Percentiles rank a stretch among this genome's conserved stretches.
Evolutionary conservation across 805 yeast genomes (phyloP).

Genomic region (Wickerhamiella nectarea): DNA sequence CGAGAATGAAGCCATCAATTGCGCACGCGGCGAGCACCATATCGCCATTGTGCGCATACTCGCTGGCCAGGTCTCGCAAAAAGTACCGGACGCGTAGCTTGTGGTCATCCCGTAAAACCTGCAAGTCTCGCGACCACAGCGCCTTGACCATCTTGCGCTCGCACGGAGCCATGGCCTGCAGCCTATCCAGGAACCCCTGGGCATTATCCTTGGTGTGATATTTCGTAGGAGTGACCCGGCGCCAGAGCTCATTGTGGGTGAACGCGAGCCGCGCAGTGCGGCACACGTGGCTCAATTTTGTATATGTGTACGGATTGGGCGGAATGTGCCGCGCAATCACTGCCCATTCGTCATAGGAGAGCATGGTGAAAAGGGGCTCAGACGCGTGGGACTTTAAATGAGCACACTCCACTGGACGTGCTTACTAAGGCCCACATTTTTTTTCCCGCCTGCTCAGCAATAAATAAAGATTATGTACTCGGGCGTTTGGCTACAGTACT

Average conservation of each 20-base stretch:
- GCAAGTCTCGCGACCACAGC: constrained; percentile 6
- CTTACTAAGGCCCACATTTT: too few species aligned
- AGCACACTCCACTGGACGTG: too few species aligned
- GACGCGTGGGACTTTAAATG: too few species aligned
- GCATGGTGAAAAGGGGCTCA: not conserved
- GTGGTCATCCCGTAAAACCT: not conserved
- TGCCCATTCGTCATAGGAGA: constrained; percentile 3
- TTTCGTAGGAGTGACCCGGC: constrained; percentile 1
- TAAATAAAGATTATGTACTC: not conserved
- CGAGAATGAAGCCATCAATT: constrained; percentile 8
- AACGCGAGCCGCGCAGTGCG: constrained; percentile 5
- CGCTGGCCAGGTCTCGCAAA: constrained; percentile 5
- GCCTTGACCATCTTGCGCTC: not conserved
- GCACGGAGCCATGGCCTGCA: not conserved
- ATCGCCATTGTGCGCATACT: constrained; percentile 6
- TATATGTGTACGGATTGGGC: not conserved
- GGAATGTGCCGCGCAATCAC: constrained; percentile 2
- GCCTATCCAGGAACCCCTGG: not conserved
- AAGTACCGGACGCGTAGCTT: constrained; percentile 7
- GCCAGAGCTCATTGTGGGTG: constrained; percentile 6
- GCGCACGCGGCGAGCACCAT: constrained; percentile 6
- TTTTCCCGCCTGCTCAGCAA: too few species aligned
- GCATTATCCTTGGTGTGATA: not conserved
- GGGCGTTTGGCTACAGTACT: not conserved
- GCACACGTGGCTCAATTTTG: not conserved